Conservation (phyloP, 345 rosid genomes). For the Aethionema arabicum region DNA sequence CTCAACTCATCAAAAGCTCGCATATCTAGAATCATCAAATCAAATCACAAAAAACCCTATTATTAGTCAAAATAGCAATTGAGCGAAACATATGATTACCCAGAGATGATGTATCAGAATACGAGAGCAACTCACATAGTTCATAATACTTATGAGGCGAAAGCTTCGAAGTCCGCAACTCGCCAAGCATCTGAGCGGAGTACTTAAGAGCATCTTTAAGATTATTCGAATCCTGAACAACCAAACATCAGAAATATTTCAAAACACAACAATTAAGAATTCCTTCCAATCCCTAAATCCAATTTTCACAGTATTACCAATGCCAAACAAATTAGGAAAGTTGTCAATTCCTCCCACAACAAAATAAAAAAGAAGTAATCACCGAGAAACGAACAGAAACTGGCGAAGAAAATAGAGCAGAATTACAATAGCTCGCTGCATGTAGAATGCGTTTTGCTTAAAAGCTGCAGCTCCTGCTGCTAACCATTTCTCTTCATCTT, state of each 20-base stretch:
- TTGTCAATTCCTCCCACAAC: constrained; percentile 1
- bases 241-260: not conserved
- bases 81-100: constrained; percentile 6
- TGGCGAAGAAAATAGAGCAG: not conserved
- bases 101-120: constrained; percentile 29
- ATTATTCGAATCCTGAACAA: constrained; percentile 83
- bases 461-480: constrained; percentile 91
- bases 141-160: constrained; percentile 95
- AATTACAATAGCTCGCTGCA: constrained; percentile 97
- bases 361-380: not conserved
- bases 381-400: constrained; percentile 23
- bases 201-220: constrained; percentile 92
- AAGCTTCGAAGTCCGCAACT: constrained; percentile 95
- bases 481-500: constrained; percentile 97
- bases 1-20: constrained; percentile 96
- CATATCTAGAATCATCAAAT: constrained; percentile 58
- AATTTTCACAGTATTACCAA: not conserved
- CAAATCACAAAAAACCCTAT: constrained; percentile 15
- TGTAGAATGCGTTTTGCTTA: constrained; percentile 94
- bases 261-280: constrained; percentile 38
- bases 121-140: constrained; percentile 59
- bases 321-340: constrained; percentile 11
- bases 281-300: not conserved
- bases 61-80: constrained; percentile 1
- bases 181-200: constrained; percentile 99